A percentile compares a stretch with the other conserved stretches of the same genome.
Evolutionary conservation across 2,329 filamentous ascomycete species (phyloP).

Genomic region (Trichoderma sp.): DNA sequence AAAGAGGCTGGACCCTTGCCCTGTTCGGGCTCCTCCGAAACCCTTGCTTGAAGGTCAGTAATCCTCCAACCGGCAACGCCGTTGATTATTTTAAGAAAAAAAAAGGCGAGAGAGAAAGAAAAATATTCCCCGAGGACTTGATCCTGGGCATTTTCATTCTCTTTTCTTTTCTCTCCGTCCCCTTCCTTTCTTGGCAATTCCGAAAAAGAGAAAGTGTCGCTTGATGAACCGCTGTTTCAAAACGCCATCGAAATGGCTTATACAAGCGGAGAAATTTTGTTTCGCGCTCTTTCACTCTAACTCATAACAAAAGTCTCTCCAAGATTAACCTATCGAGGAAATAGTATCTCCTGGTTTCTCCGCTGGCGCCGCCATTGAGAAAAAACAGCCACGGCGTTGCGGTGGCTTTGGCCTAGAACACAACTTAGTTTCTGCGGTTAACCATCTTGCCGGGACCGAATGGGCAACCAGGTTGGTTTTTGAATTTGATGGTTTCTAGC

Average conservation of each 20-base stretch:
- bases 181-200: not conserved
- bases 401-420: not conserved
- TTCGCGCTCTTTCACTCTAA: not conserved
- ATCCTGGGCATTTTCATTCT: not conserved
- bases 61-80: slow-evolving; percentile 12
- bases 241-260: slow-evolving; percentile 6
- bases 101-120: not conserved
- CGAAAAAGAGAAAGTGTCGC: not conserved
- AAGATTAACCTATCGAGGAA: not conserved
- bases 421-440: not conserved
- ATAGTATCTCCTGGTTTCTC: not conserved
- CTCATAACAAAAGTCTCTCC: not conserved
- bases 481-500: not conserved
- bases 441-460: not conserved
- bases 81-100: not conserved
- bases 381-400: not conserved
- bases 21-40: slow-evolving; percentile 21
- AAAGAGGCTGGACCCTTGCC: not conserved
- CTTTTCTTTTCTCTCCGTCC: not conserved
- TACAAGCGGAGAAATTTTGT: not conserved
- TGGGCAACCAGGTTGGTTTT: not conserved
- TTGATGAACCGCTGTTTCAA: not conserved
- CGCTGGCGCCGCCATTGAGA: not conserved
- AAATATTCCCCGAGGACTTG: slow-evolving; percentile 4
- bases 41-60: not conserved